Percentiles rank a stretch among this genome's conserved stretches.
Evolutionary conservation across 1,284 basidiomycete species (phyloP).

Genomic region (Melampsora larici-populina): DNA sequence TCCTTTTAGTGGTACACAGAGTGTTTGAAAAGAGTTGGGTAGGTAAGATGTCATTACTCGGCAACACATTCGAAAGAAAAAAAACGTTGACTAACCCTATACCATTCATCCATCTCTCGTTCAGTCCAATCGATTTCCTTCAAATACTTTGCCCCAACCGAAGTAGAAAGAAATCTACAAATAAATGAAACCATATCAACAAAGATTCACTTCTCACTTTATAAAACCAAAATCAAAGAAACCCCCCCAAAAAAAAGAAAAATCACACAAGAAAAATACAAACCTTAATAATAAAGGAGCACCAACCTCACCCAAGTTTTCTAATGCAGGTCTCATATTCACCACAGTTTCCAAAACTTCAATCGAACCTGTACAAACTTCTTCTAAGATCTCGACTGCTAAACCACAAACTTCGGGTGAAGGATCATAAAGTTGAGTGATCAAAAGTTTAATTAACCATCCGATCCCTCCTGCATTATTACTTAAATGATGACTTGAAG

Average conservation of each 20-base stretch:
- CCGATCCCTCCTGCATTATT: background rate
- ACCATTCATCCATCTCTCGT: slow-evolving; percentile 92
- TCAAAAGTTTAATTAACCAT: slow-evolving; percentile 62
- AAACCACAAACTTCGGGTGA: slow-evolving; percentile 81
- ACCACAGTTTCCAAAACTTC: slow-evolving; percentile 85
- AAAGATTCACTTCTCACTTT: background rate
- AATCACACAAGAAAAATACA: slow-evolving; percentile 52
- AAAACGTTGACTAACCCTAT: slow-evolving; percentile 63
- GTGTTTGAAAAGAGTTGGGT: slow-evolving; percentile 11
- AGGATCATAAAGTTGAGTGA: slow-evolving; percentile 94
- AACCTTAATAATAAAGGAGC: slow-evolving; percentile 82
- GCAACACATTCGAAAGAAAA: background rate
- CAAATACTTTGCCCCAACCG: slow-evolving; percentile 85
- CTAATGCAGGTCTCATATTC: slow-evolving; percentile 86
- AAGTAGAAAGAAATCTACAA: slow-evolving; percentile 85
- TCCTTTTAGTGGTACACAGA: slow-evolving; percentile 61
- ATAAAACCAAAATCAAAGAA: background rate
- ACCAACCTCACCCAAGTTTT: slow-evolving; percentile 89
- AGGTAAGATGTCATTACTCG: background rate
- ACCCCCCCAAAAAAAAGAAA: background rate
- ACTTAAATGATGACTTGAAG: too few species aligned
- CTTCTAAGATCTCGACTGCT: slow-evolving; percentile 82
- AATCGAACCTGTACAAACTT: slow-evolving; percentile 73
- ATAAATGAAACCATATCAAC: background rate
- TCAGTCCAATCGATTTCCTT: slow-evolving; percentile 88